Conservation (phyloP, 164 flowering plant genomes). For the Malania oleifera region DNA sequence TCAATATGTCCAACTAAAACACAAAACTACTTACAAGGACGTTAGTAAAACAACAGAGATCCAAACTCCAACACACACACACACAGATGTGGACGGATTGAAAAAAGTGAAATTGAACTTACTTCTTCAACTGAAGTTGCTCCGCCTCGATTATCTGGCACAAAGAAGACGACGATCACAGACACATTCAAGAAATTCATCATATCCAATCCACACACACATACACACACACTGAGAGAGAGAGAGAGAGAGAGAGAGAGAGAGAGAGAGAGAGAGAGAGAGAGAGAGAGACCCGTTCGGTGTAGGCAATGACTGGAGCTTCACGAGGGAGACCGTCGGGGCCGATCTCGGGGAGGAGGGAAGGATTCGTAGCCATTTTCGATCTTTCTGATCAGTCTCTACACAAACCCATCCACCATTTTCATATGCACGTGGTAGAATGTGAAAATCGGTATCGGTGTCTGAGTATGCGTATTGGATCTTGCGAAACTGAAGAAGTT, state of each 20-base stretch:
- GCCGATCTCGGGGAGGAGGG: constrained; percentile 77
- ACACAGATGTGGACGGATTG: too few species aligned
- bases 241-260: neutral
- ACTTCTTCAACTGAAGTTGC: constrained; percentile 84
- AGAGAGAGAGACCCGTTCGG: constrained; percentile 60
- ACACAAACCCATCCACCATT: neutral
- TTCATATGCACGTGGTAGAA: neutral
- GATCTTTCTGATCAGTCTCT: neutral
- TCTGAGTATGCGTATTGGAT: neutral
- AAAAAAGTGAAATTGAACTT: constrained; percentile 14
- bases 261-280: constrained; percentile 7
- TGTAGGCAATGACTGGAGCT: constrained; percentile 85
- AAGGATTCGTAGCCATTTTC: constrained; percentile 43
- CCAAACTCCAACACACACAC: too few species aligned
- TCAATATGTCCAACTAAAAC: too few species aligned
- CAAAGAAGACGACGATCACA: neutral
- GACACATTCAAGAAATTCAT: neutral
- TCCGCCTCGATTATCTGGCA: constrained; percentile 78
- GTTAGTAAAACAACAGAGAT: too few species aligned
- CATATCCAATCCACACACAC: neutral
- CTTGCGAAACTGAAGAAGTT: neutral
- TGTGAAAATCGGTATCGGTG: neutral
- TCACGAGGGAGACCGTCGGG: constrained; percentile 89
- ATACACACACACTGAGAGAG: neutral
- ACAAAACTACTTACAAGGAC: too few species aligned